Evolutionary conservation across 257 asterid genomes (phyloP).

Genomic region (Fraxinus americana): DNA sequence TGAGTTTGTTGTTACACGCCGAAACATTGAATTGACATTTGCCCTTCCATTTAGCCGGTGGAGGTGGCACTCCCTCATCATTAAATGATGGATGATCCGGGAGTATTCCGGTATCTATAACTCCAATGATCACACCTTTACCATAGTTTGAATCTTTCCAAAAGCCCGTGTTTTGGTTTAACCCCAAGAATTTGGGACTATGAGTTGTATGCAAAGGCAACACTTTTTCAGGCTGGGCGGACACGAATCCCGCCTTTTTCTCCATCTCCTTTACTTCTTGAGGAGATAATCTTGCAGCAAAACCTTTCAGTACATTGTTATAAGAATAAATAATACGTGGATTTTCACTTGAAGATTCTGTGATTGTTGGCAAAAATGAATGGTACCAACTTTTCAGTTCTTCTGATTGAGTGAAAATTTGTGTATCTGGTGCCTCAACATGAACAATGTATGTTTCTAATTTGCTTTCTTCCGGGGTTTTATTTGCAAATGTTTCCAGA

Average conservation of each 20-base stretch:
- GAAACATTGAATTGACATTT: constrained; percentile 33
- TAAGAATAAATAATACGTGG: constrained; percentile 33
- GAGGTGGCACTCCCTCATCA: constrained; percentile 51
- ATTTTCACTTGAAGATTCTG: constrained; percentile 15
- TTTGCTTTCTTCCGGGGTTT: not conserved
- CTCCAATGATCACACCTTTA: constrained; percentile 52
- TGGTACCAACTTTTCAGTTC: constrained; percentile 36
- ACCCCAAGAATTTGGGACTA: constrained; percentile 48
- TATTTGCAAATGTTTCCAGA: not conserved
- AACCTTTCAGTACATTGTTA: constrained; percentile 45
- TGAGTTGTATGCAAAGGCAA: constrained; percentile 48
- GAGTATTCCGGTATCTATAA: constrained; percentile 41
- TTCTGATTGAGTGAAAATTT: constrained; percentile 1
- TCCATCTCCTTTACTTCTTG: constrained; percentile 42
- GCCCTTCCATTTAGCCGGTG: constrained; percentile 56
- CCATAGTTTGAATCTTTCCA: constrained; percentile 58
- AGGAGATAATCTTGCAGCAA: constrained; percentile 44
- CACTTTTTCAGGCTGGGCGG: constrained; percentile 34
- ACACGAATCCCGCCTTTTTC: constrained; percentile 30
- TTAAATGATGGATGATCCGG: constrained; percentile 53
- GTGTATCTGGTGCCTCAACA: constrained; percentile 6
- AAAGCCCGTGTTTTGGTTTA: constrained; percentile 43
- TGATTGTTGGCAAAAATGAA: constrained; percentile 36
- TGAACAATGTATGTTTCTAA: constrained; percentile 35
- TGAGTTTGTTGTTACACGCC: constrained; percentile 51